Base-by-base conservation (phyloP, 2,329 filamentous ascomycete genomes). In the Sphaerulina populicola region DNA sequence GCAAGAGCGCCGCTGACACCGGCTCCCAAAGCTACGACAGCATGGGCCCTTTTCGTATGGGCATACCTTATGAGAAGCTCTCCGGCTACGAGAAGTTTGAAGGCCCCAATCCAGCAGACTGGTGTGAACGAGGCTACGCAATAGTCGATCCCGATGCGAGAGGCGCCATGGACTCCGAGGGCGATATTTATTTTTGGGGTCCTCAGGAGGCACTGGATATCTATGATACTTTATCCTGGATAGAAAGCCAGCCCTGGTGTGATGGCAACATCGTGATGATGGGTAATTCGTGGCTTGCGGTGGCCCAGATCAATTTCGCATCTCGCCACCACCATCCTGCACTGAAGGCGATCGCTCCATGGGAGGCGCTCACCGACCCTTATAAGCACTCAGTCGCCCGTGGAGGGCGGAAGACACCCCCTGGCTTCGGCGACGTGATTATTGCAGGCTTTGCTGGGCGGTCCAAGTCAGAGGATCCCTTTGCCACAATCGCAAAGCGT, bases 291-390 rank as follows among this genome's bases (percentile, higher is more conserved):
- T 63, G 63, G 6, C 62, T 74, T 2, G 71, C 69, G 0, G 71
- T 63, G 38, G 58, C 65, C 0, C 71, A 73, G 48, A 54, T 44
- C 47, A 68, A 68, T 41, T 64, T 72, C 15, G 72, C 70, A 0
- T 60, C 69, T 1, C n/a, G n/a, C n/a, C 55, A 68, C 41, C 62
- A 66, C 14, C 71, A 72, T 6, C 72, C 71, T 0, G 65, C 63
- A 4, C 60, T 74, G 10, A 66, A 64, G n/a, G 64, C 65, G 0
- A 71, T 74, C 42, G 71, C 70, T 1, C 74, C 63, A 37, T 71
- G 70, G 71, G 73, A 76, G 56, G 72, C 69, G 10, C 65, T 60
- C 14, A 65, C 65, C 0, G 74, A 76, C 52, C 51, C 73, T 1
- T 74, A 71, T 51, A 66, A 72, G 0, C 52, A 60, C 39, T 9